phyloP scores from a whole-genome alignment of 805 yeast species.

The Spencermartinsiella europaea region DNA sequence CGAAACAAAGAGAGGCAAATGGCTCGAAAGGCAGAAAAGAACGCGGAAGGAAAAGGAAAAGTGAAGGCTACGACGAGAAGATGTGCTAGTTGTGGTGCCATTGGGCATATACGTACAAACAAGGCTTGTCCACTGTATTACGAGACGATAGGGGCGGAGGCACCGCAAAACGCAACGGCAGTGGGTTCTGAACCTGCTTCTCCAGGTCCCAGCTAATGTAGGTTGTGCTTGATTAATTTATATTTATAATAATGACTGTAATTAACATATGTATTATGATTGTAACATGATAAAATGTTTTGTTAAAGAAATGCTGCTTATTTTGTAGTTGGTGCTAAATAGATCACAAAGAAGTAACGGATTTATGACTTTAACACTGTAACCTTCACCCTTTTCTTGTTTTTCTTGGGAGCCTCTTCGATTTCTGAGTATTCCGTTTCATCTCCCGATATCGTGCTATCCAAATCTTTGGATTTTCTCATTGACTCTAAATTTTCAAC shows the following conservation, averaged over 20 bases:
- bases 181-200: neutral
- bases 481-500: slow-evolving; percentile 69
- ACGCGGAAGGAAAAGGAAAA: slow-evolving; percentile 66
- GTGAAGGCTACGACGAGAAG: slow-evolving; percentile 71
- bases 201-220: neutral
- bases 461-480: slow-evolving; percentile 71
- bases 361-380: slow-evolving; percentile 20
- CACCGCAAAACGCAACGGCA: slow-evolving; percentile 7
- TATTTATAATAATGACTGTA: neutral
- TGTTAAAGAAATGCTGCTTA: too few species aligned
- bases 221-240: neutral
- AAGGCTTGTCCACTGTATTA: slow-evolving; percentile 86
- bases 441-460: slow-evolving; percentile 48
- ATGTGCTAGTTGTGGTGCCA: slow-evolving; percentile 92
- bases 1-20: slow-evolving; percentile 65
- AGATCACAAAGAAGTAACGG: too few species aligned
- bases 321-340: too few species aligned
- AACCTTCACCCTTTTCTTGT: slow-evolving; percentile 26
- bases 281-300: too few species aligned
- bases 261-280: too few species aligned
- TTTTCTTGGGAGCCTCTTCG: slow-evolving; percentile 16
- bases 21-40: slow-evolving; percentile 50
- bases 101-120: slow-evolving; percentile 92
- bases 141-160: slow-evolving; percentile 32
- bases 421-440: slow-evolving; percentile 23